Evolutionary conservation across 2,329 filamentous ascomycete species (phyloP), one percentile per base, ranked within the genome.

Genomic region (Thielaviopsis musarum): DNA sequence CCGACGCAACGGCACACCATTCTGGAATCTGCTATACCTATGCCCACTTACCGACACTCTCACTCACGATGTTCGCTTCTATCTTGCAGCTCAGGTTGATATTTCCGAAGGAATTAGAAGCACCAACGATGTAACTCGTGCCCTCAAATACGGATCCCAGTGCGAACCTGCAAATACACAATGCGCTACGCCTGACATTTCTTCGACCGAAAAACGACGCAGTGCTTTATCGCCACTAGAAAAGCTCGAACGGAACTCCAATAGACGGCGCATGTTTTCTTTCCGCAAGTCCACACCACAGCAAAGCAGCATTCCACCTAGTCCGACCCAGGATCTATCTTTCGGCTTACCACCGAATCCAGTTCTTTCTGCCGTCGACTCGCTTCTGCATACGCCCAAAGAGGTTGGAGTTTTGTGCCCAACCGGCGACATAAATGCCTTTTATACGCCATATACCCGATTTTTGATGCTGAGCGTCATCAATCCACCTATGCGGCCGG

Each of bases 31-130:
- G 9, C 68, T 82, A 0, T 80, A 77, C 56, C 67, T 76, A 1
- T 73, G 76, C 54, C 80, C 81, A 0, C 67, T 84, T 0, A 70
- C 73, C 24, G 75, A 80, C 60, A 66, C 68, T 0, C 64, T 60
- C 1, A 60, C 70, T 0, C 79, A 79, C 2, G 73, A 73, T 7
- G 67, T 77, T 1, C 71, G 70, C 0, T 81, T 76, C 66, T 80
- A 77, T 64, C 70, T 84, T 17, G 79, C 77, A 0, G 79, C 74
- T 0, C 77, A 83, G 62, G 74, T 83, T 57, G 77, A 83, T 62
- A 75, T 80, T 15, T 80, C 78, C 0, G 77, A 77, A 2, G 75
- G 74, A 0, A 72, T 82, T 38, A 73, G 75, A 59, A 74, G 70
- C 56, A 71, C 71, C 34, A 72, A 73, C 4, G 79, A 82, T 61